Conservation (phyloP, 169 alveolate genomes). For the Babesia bovis region DNA sequence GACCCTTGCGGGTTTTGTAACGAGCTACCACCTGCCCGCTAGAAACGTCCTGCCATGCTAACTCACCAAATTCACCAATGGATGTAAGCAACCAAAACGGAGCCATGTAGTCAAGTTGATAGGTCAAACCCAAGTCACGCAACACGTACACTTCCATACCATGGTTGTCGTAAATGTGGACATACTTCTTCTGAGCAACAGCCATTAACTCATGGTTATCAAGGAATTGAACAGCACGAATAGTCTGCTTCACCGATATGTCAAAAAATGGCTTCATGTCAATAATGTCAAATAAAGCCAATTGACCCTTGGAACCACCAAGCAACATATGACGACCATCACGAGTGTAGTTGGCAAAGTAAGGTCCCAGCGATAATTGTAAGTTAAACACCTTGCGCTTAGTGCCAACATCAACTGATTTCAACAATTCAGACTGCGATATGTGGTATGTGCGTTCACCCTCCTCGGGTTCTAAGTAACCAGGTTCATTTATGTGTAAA, state of each 20-base stretch:
- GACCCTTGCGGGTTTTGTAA: conserved; percentile 87
- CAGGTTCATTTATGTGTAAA: conserved; percentile 52
- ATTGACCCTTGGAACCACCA: conserved; percentile 93
- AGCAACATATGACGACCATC: conserved; percentile 88
- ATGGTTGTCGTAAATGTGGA: conserved; percentile 90
- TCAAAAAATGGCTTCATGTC: conserved; percentile 72
- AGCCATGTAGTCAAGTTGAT: conserved; percentile 89
- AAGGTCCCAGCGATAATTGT: conserved; percentile 85
- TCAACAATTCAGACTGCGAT: conserved; percentile 34
- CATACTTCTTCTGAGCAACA: conserved; percentile 89
- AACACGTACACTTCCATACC: conserved; percentile 93
- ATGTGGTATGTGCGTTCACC: conserved; percentile 40
- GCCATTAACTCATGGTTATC: conserved; percentile 92
- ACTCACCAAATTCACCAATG: conserved; percentile 89
- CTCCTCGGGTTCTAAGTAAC: conserved; percentile 34
- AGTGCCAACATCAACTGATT: conserved; percentile 54
- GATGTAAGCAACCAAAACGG: conserved; percentile 89
- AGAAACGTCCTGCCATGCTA: conserved; percentile 88
- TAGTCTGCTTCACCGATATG: conserved; percentile 73
- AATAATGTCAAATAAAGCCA: conserved; percentile 84
- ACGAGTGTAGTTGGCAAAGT: conserved; percentile 84
- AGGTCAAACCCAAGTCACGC: conserved; percentile 80
- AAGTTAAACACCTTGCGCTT: conserved; percentile 44
- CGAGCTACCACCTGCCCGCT: conserved; percentile 90
- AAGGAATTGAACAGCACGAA: conserved; percentile 86